phyloP scores from a whole-genome alignment of 371 early-diverging fungal genomes.

The Mortierella sp. region DNA sequence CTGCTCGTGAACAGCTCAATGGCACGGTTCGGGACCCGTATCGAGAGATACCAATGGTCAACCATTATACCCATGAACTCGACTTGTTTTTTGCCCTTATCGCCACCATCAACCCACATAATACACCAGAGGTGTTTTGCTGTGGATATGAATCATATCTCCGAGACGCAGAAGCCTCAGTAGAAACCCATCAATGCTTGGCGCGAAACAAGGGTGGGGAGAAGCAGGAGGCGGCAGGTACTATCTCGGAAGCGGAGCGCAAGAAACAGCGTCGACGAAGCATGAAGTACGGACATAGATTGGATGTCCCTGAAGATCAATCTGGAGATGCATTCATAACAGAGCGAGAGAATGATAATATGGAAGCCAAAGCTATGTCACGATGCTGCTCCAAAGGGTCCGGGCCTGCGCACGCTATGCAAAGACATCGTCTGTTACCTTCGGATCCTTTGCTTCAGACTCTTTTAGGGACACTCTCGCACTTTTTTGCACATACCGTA shows the following conservation, averaged over 20 bases:
- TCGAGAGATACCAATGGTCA: constrained; percentile 58
- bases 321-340: constrained; percentile 5
- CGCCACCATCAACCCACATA: constrained; percentile 65
- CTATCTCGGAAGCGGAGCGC: constrained; percentile 25
- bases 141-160: constrained; percentile 84
- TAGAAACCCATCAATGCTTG: constrained; percentile 72
- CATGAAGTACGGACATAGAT: constrained; percentile 68
- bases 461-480: constrained; percentile 70
- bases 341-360: constrained; percentile 5
- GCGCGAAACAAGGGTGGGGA: constrained; percentile 50
- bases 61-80: constrained; percentile 76
- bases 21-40: constrained; percentile 6
- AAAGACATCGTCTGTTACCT: constrained; percentile 65
- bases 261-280: constrained; percentile 64
- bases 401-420: constrained; percentile 24
- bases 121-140: constrained; percentile 63
- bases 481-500: constrained; percentile 88
- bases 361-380: constrained; percentile 3
- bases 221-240: neutral
- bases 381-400: constrained; percentile 16
- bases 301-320: constrained; percentile 37
- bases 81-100: constrained; percentile 78
- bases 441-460: constrained; percentile 76
- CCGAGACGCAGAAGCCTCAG: constrained; percentile 74
- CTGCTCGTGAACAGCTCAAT: constrained; percentile 16